phyloP scores from a whole-genome alignment of 2,329 filamentous ascomycete genomes.

The Harringtonia lauricola region DNA sequence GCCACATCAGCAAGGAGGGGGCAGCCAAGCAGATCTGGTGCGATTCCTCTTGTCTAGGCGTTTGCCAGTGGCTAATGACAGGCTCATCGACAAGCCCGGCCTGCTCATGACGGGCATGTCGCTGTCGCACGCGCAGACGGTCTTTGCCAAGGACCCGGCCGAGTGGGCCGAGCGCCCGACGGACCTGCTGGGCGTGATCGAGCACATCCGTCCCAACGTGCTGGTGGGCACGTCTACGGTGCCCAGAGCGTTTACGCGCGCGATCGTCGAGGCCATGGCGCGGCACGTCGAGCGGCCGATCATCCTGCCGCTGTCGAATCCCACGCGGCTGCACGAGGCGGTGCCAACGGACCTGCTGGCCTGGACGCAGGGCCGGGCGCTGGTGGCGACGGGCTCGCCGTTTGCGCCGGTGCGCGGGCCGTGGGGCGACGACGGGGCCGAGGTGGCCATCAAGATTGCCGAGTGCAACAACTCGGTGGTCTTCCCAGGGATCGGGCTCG shows the following conservation, averaged over 20 bases:
- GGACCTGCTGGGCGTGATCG: conserved; percentile 55
- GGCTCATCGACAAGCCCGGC: conserved; percentile 74
- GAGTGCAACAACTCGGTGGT: conserved; percentile 86
- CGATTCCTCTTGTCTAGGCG: background rate
- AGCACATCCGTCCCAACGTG: conserved; percentile 65
- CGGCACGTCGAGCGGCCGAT: conserved; percentile 62
- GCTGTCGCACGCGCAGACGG: conserved; percentile 51
- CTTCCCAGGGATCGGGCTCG: conserved; percentile 79
- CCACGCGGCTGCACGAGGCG: conserved; percentile 74
- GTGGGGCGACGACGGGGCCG: conserved; percentile 35
- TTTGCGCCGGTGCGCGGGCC: conserved; percentile 61
- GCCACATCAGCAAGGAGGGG: conserved; percentile 57
- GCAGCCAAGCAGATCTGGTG: conserved; percentile 71
- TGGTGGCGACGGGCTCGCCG: conserved; percentile 76
- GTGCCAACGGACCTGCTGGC: conserved; percentile 62
- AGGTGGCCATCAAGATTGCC: conserved; percentile 41
- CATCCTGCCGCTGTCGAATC: conserved; percentile 74
- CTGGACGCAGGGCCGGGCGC: conserved; percentile 68
- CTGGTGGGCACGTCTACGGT: conserved; percentile 77
- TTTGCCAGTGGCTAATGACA: conserved; percentile 17
- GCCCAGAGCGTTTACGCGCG: conserved; percentile 63
- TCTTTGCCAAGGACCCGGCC: conserved; percentile 51
- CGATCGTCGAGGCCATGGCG: conserved; percentile 66
- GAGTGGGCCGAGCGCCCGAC: conserved; percentile 51
- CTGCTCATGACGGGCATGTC: conserved; percentile 51